These are phyloP conservation scores for Hericium alpestre DNA, from an alignment of 768 basidiomycete species.

Conservation along the genomic window DNA sequence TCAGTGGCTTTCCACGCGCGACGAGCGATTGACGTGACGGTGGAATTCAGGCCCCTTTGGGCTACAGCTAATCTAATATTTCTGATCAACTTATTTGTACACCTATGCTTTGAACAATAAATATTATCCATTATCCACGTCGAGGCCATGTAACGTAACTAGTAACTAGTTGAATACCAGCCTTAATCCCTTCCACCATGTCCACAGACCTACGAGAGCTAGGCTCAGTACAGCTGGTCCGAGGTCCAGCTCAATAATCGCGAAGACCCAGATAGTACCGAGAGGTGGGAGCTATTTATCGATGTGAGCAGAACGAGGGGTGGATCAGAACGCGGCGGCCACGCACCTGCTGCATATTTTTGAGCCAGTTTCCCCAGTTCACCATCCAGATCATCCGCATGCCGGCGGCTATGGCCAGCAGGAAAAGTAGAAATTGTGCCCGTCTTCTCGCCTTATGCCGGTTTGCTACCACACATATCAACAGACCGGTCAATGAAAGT, in stretches of 20 bases:
- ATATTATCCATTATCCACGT: neutral
- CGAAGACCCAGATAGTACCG: conserved; percentile 71
- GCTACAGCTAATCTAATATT: neutral
- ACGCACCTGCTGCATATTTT: conserved; percentile 65
- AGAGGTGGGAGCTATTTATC: conserved; percentile 57
- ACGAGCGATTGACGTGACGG: neutral
- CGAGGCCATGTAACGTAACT: neutral
- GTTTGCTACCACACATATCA: conserved; percentile 34
- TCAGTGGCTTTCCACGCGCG: neutral
- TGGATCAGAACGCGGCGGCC: neutral
- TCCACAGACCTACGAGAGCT: conserved; percentile 39
- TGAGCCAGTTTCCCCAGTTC: conserved; percentile 57
- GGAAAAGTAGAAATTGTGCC: conserved; percentile 49
- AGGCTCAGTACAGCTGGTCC: conserved; percentile 51
- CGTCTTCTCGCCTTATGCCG: conserved; percentile 48
- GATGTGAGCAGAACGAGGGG: neutral
- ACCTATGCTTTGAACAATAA: neutral
- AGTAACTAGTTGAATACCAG: conserved; percentile 8
- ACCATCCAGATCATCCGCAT: conserved; percentile 61
- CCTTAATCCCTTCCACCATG: conserved; percentile 51
- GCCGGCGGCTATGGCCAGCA: conserved; percentile 47
- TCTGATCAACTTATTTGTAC: neutral
- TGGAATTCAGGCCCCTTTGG: neutral
- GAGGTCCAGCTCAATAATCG: conserved; percentile 59
- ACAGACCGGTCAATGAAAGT: neutral